phyloP scores from a whole-genome alignment of 306 rosid genomes.

The Aeschynomene evenia region DNA sequence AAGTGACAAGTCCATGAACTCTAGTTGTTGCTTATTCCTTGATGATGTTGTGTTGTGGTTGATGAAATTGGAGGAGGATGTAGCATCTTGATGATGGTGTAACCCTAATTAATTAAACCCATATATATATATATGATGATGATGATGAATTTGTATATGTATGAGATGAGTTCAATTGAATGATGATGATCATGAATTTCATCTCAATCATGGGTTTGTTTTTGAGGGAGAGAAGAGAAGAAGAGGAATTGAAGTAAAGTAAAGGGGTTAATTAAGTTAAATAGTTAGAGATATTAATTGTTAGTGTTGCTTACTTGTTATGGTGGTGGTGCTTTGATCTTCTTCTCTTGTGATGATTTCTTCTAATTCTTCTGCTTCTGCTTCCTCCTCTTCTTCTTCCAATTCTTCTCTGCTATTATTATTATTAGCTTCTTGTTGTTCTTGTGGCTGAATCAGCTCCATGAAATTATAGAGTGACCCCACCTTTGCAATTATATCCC shows the following conservation, averaged over 20 bases:
- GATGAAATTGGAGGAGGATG: slow-evolving; percentile 32
- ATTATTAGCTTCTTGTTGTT: slow-evolving; percentile 51
- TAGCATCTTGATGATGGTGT: slow-evolving; percentile 34
- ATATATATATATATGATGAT: too few relatives aligned
- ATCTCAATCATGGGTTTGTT: too few relatives aligned
- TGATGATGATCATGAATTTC: slow-evolving; percentile 14
- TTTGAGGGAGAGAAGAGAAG: slow-evolving; percentile 36
- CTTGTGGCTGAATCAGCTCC: slow-evolving; percentile 61
- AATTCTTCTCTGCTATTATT: slow-evolving; percentile 46
- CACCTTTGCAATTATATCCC: slow-evolving; percentile 28
- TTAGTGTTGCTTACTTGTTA: not conserved
- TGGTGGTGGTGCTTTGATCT: slow-evolving; percentile 35
- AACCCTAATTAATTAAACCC: slow-evolving; percentile 57
- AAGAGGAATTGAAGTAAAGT: too few relatives aligned
- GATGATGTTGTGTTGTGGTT: slow-evolving; percentile 12
- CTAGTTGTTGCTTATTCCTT: slow-evolving; percentile 15
- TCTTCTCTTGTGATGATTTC: slow-evolving; percentile 32
- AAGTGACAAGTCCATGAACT: slow-evolving; percentile 52
- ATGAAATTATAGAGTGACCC: slow-evolving; percentile 34
- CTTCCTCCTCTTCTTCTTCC: slow-evolving; percentile 46
- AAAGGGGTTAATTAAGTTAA: slow-evolving; percentile 17
- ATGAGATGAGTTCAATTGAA: too few relatives aligned
- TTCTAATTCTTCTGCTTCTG: slow-evolving; percentile 36
- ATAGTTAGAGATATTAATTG: slow-evolving; percentile 7
- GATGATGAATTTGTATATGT: slow-evolving; percentile 34